Conservation (phyloP, 2,329 filamentous ascomycete genomes). For the Fusarium scirpi region DNA sequence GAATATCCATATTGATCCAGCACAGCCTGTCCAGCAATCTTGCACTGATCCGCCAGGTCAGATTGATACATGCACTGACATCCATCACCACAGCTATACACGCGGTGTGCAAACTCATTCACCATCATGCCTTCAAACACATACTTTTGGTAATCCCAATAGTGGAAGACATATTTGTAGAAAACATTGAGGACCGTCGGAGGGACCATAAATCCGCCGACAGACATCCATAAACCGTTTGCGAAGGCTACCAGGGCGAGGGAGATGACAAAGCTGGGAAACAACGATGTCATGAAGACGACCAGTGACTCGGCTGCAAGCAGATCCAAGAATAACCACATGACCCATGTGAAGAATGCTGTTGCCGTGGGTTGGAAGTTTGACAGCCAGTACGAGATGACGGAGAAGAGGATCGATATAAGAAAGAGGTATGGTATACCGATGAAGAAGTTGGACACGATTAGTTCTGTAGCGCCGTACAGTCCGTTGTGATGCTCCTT, state of each 20-base stretch:
- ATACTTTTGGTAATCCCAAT: constrained; percentile 88
- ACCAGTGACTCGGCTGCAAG: constrained; percentile 86
- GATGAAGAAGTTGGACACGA: constrained; percentile 84
- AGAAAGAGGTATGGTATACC: constrained; percentile 85
- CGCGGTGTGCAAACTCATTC: constrained; percentile 79
- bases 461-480: constrained; percentile 78
- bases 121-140: constrained; percentile 96
- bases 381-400: constrained; percentile 82
- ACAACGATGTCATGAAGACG: constrained; percentile 77
- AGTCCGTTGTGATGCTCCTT: constrained; percentile 85
- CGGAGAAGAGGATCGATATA: constrained; percentile 80
- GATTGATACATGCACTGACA: constrained; percentile 80
- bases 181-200: constrained; percentile 81
- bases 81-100: constrained; percentile 61
- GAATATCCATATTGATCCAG: constrained; percentile 77
- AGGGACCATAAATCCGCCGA: constrained; percentile 84
- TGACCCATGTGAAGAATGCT: constrained; percentile 81
- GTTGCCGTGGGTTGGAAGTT: constrained; percentile 75
- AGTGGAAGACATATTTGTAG: constrained; percentile 88
- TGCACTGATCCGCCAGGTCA: constrained; percentile 66
- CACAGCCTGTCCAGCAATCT: constrained; percentile 78
- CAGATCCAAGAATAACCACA: constrained; percentile 89
- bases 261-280: constrained; percentile 83
- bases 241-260: constrained; percentile 85
- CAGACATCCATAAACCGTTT: constrained; percentile 91